Base-by-base conservation (phyloP, 495 filamentous ascomycete genomes). In the Geopyxis carbonaria region DNA sequence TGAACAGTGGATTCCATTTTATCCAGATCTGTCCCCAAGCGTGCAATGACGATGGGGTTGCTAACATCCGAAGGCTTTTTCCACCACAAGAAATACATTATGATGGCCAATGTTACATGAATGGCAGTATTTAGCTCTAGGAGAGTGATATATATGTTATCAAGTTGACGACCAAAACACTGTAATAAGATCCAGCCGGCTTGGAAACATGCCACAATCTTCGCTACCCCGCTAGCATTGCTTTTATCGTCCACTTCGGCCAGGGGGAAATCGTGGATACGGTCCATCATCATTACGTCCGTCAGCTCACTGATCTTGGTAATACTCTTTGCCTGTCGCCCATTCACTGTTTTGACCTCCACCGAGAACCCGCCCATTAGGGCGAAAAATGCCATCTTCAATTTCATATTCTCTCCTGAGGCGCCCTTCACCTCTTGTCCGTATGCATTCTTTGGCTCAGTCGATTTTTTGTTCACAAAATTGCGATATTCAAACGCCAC, bases 221-320 rank as follows among this genome's bases (percentile, higher is more conserved):
- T 40, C n/a, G 30, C 43, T 18, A 45, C 11, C 18, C 10, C 8
- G 15, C 30, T 34, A 2, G 36, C 36, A 6, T 45, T 45, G 6
- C 43, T 32, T 23, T 45, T 45, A 23, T 45, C 43, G 4, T 40
- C 20, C 11, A 45, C 30, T 10, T 45, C 42, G 15, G 34, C 9
- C 10, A 37, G 34, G 9, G 34, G 20, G 34, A 22, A 37, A 16
- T 37, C 34, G 34, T 23, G 34, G 16, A 37, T 4, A n/a, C 15
- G 9, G 34, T 37, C 34, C 34, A 37, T 37, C 16, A 16, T 37
- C 16, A 18, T 11, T 4, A 20, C 6, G 20, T 10, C 8, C 11
- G 11, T 8, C n/a, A 37, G 34, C 11, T 8, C 16, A 11, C 25
- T 22, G 34, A 37, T 15, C 11, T 37, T 37, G n/a, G n/a, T n/a